Evolutionary conservation across 2,329 filamentous ascomycete species (phyloP).

Genomic region (Stagonosporopsis chrysanthemi): DNA sequence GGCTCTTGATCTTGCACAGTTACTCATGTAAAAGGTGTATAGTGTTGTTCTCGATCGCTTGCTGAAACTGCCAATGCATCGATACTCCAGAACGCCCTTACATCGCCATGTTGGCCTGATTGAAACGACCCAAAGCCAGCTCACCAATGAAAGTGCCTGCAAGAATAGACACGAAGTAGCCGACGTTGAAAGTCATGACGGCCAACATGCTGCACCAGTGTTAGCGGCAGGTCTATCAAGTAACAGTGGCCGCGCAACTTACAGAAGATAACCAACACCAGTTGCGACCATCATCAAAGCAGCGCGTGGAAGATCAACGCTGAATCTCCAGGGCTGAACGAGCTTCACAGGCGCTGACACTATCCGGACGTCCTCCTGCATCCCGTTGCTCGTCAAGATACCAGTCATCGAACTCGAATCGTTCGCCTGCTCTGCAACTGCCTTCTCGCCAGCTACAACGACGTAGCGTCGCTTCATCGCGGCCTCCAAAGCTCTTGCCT

Average conservation of each 20-base stretch:
- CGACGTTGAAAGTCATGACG: slow-evolving; percentile 88
- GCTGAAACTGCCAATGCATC: background rate
- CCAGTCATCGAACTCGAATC: slow-evolving; percentile 67
- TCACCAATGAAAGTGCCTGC: slow-evolving; percentile 86
- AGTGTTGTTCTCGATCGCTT: background rate
- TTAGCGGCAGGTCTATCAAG: slow-evolving; percentile 26
- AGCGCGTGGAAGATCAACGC: slow-evolving; percentile 78
- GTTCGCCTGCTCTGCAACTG: slow-evolving; percentile 66
- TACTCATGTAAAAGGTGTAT: background rate
- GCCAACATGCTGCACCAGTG: slow-evolving; percentile 76
- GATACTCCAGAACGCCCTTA: slow-evolving; percentile 14
- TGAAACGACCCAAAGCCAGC: slow-evolving; percentile 76
- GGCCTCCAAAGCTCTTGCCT: slow-evolving; percentile 73
- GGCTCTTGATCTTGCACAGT: background rate
- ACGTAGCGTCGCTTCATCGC: slow-evolving; percentile 81
- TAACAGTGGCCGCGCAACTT: slow-evolving; percentile 53
- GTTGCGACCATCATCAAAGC: slow-evolving; percentile 73
- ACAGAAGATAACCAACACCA: slow-evolving; percentile 88
- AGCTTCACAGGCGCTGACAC: slow-evolving; percentile 65
- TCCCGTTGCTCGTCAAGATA: slow-evolving; percentile 74
- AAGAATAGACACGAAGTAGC: slow-evolving; percentile 83
- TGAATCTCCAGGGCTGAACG: slow-evolving; percentile 78
- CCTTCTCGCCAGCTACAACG: slow-evolving; percentile 70
- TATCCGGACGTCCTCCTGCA: slow-evolving; percentile 81
- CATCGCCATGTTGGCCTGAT: slow-evolving; percentile 42